Evolutionary conservation across 1,139 yeast genomes (phyloP), one percentile per base, ranked within the genome.

Genomic region (Neolecta irregularis): DNA sequence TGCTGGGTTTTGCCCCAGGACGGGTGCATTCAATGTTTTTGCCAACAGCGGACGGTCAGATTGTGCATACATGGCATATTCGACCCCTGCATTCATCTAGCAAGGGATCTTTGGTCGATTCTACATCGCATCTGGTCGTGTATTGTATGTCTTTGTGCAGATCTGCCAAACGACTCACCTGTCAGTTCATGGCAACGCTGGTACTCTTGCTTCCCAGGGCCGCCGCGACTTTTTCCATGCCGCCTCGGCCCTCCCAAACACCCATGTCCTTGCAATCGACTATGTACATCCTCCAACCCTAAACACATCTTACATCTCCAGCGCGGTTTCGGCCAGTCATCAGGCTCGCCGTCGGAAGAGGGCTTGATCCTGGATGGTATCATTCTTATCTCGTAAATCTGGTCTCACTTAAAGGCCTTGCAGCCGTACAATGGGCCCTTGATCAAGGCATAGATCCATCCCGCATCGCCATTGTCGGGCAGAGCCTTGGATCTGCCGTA

Each of bases 401-500:
- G n/a, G n/a, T n/a, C n/a, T n/a, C n/a, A n/a, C n/a, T n/a, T n/a
- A n/a, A n/a, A n/a, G n/a, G n/a, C n/a, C 16, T 38, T n/a, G 20
- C 32, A 13, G 37, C 35, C 8, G 41, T 38, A 11, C 23, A 9
- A 11, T 37, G 41, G 40, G 41, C 41, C 3, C 8, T 37, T 8
- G 32, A 38, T 8, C 19, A 26, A 7, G 41, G 40, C 4, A 26
- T 38, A 23, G 6, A 12, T 16, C 31, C 34, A 7, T 6, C 16
- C 11, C 18, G 13, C 5, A 37, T 38, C 16, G 20, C 24, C 15
- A 11, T 38, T 4, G 29, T 39, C n/a, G 41, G 41, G 5, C 41
- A 38, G 22, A 32, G 37, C 26, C 41, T 38, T 7, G 41, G 41
- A 7, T 22, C 43, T 8, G 41, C 41, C 6, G 41, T 38, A 6